Base-by-base conservation (phyloP, 352 stramenopile genomes). In the Phytophthora rubi region DNA sequence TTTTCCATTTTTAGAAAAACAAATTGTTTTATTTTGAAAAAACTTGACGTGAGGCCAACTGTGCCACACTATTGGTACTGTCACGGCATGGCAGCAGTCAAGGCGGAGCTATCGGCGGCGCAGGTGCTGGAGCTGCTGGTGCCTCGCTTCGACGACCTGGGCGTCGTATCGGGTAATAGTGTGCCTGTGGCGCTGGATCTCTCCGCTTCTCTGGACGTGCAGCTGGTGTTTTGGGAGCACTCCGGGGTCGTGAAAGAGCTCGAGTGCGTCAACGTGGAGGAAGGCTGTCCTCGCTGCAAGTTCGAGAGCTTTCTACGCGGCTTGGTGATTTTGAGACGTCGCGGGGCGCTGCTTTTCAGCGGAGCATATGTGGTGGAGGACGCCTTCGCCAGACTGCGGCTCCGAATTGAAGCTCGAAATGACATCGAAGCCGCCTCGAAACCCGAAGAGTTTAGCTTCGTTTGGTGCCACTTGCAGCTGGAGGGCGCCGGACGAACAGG, bases 401-500 rank as follows among this genome's bases (percentile, higher is more conserved):
- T 91, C 15, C 73, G 72, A 6, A 67, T 89, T 18, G 39, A 73
- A 47, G 59, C 83, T 1, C 53, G 76, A 8, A 68, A 59, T 10
- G 56, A n/a, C 28, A 44, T 59, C 23, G 44, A 4, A 35, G 65
- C 32, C 21, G n/a, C n/a, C 6, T 51, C 54, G n/a, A 59, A 73
- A 33, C 64, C 85, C 3, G 26, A 75, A 0, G 73, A 82, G 18
- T 90, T 90, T 49, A 74, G 81, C 4, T 75, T 89, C 8, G 76
- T 89, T 10, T 45, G 80, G 16, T 77, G 65, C 48, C 84, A 92
- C 55, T 61, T 92, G 21, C 75, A 87, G 30, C 21, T 53, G 33
- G 2, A 18, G 21, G 4, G 15, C 16, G 8, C 15, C 42, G 42
- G 57, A 30, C 3, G 51, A n/a, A 1, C 53, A n/a, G 2, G 39